phyloP scores from a whole-genome alignment of 257 asterid genomes.

The Solanum piurae region DNA sequence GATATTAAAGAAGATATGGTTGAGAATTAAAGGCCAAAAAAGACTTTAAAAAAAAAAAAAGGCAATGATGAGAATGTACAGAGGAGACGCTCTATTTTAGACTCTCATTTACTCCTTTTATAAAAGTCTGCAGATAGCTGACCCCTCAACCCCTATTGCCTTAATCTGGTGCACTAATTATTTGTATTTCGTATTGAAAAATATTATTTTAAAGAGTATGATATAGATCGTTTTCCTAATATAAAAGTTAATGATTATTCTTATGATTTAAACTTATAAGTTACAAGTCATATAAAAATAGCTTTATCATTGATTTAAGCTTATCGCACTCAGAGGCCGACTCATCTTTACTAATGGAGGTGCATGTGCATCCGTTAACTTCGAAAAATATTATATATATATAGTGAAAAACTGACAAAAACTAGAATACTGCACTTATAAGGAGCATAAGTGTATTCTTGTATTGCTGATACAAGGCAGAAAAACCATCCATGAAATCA shows the following conservation, averaged over 20 bases:
- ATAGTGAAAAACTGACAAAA: too few species aligned
- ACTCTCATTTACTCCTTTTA: background rate
- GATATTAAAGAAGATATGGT: background rate
- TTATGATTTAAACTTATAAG: too few species aligned
- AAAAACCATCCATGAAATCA: too few species aligned
- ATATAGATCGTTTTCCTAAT: too few species aligned
- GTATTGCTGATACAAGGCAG: too few species aligned
- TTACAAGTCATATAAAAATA: background rate
- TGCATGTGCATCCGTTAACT: accelerated
- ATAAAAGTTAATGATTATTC: too few species aligned
- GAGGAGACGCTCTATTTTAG: background rate
- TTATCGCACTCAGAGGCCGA: too few species aligned
- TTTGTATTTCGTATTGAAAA: background rate
- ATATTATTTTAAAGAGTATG: background rate
- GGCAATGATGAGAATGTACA: slow-evolving; percentile 22
- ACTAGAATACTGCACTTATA: accelerated
- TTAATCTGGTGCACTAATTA: background rate
- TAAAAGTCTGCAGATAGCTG: background rate
- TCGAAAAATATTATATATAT: too few species aligned
- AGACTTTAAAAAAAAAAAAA: background rate
- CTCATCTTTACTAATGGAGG: background rate
- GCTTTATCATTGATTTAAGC: too few species aligned
- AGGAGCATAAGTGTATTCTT: background rate
- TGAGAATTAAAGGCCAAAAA: slow-evolving; percentile 9
- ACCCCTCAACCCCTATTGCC: background rate